These are phyloP conservation scores for Phylloporus arenicola DNA, from an alignment of 768 basidiomycete species.

Conservation along the genomic window DNA sequence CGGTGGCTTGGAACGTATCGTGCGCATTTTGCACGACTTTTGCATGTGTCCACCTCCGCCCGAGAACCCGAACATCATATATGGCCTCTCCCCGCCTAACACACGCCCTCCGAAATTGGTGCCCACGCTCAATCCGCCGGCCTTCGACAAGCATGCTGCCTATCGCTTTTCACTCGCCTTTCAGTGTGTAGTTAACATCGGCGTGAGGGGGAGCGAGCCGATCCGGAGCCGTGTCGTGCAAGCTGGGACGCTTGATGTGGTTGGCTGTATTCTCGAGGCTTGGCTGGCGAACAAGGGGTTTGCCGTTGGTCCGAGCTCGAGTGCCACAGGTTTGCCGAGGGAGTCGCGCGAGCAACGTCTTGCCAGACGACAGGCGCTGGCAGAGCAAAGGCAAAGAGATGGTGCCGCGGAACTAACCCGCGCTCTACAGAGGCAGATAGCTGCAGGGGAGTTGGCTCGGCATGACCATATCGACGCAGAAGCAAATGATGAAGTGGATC, in stretches of 20 bases:
- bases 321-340: constrained; percentile 67
- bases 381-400: constrained; percentile 55
- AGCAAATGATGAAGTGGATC: constrained; percentile 25
- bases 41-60: constrained; percentile 79
- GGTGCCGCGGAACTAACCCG: constrained; percentile 48
- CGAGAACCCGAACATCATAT: constrained; percentile 69
- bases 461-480: constrained; percentile 7
- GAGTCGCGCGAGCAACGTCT: constrained; percentile 73
- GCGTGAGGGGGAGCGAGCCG: constrained; percentile 89
- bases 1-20: constrained; percentile 93
- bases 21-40: constrained; percentile 86
- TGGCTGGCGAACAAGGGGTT: constrained; percentile 89
- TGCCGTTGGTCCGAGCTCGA: constrained; percentile 73
- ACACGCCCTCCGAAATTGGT: constrained; percentile 48
- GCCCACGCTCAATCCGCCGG: constrained; percentile 61
- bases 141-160: constrained; percentile 78
- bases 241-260: constrained; percentile 89
- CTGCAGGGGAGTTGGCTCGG: constrained; percentile 27
- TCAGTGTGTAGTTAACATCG: constrained; percentile 96
- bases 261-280: constrained; percentile 88
- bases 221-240: constrained; percentile 91
- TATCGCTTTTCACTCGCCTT: constrained; percentile 91
- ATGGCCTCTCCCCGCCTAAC: constrained; percentile 69
- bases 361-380: constrained; percentile 51
- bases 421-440: constrained; percentile 51